Conservation (phyloP, 257 asterid species). For the Solanum sejunctum region DNA sequence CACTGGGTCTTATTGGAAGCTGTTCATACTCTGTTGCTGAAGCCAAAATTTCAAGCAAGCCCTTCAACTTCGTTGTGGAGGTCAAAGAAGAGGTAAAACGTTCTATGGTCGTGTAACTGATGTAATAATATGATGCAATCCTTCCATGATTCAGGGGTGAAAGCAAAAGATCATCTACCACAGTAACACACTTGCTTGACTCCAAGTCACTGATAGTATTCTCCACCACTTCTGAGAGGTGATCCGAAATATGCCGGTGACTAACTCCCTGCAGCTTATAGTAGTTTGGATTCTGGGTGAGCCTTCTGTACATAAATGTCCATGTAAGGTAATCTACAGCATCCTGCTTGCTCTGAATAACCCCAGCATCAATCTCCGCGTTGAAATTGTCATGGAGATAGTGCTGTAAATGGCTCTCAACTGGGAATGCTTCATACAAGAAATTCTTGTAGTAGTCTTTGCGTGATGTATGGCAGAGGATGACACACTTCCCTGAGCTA, state of each 20-base stretch:
- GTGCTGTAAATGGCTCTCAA: constrained; percentile 30
- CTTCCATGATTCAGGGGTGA: constrained; percentile 24
- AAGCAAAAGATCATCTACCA: constrained; percentile 19
- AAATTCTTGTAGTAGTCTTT: constrained; percentile 34
- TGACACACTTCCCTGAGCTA: constrained; percentile 28
- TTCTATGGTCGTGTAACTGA: constrained; percentile 25
- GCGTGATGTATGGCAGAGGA: constrained; percentile 25
- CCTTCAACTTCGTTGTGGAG: constrained; percentile 23
- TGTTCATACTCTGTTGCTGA: constrained; percentile 26
- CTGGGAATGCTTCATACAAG: constrained; percentile 26
- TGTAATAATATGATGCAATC: constrained; percentile 27
- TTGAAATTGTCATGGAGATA: constrained; percentile 27
- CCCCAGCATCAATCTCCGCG: constrained; percentile 23
- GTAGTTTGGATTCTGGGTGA: constrained; percentile 33
- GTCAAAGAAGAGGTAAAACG: constrained; percentile 27
- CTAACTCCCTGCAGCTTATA: constrained; percentile 30
- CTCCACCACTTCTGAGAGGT: constrained; percentile 27
- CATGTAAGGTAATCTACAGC: constrained; percentile 27
- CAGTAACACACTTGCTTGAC: constrained; percentile 18
- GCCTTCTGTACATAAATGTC: constrained; percentile 31
- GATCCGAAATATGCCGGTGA: constrained; percentile 26
- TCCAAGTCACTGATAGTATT: constrained; percentile 20
- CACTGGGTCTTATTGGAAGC: constrained; percentile 21
- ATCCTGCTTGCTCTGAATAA: constrained; percentile 28
- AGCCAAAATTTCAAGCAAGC: constrained; percentile 22